phyloP scores from a whole-genome alignment of 768 basidiomycete genomes.

The Suillus occidentalis region DNA sequence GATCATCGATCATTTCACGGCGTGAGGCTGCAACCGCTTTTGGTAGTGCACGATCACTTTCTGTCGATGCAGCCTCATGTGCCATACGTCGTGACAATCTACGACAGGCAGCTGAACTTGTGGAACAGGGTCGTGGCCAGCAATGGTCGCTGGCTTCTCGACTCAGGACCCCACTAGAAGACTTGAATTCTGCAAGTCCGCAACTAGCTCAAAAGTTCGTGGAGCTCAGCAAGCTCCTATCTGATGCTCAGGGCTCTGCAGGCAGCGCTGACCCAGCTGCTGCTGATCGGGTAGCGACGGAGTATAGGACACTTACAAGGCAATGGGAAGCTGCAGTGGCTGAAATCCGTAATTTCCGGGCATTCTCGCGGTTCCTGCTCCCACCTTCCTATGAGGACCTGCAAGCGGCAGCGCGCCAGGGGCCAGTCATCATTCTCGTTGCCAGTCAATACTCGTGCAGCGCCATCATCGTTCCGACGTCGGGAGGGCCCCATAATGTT shows the following conservation, averaged over 20 bases:
- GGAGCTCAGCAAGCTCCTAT: neutral
- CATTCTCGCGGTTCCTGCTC: neutral
- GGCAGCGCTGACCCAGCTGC: neutral
- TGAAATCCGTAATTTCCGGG: neutral
- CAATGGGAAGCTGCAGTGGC: neutral
- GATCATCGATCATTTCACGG: neutral
- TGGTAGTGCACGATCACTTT: accelerated
- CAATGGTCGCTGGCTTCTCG: slow-evolving; percentile 29
- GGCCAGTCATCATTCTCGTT: neutral
- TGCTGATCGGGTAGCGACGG: neutral
- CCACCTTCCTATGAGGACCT: neutral
- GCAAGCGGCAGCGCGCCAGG: neutral
- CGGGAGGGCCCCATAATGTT: neutral
- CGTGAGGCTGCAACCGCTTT: neutral
- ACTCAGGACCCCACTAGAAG: slow-evolving; percentile 25
- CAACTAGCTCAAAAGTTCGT: neutral
- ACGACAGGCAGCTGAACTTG: slow-evolving; percentile 23
- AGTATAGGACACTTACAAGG: neutral
- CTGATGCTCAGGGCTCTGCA: slow-evolving; percentile 5
- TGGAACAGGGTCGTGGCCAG: slow-evolving; percentile 20
- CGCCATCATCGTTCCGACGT: neutral
- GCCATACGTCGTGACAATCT: slow-evolving; percentile 13
- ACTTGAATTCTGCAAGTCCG: slow-evolving; percentile 7
- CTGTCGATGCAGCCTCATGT: slow-evolving; percentile 11
- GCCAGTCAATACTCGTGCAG: neutral